Base-by-base conservation (phyloP, 2,329 filamentous ascomycete genomes). In the Exutisphaerella laricina region DNA sequence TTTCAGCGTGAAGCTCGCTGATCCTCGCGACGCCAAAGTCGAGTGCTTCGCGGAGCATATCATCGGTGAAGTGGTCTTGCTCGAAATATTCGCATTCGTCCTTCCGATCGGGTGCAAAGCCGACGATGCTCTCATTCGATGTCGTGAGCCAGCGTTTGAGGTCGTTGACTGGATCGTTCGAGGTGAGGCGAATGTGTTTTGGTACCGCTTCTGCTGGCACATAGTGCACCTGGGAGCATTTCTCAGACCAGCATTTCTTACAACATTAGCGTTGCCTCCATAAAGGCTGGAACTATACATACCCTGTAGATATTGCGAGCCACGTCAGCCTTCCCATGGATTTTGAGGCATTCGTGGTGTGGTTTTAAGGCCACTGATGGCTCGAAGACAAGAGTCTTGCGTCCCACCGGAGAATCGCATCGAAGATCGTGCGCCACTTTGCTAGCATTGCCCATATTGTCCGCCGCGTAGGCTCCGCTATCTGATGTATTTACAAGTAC, bases 111-210 rank as follows among this genome's bases (percentile, higher is more conserved):
- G 10, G n/a, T 21, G 17, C 18, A 17, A 26, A 18, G 22, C 35
- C 35, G 13, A 9, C 13, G 7, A 13, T 17, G 10, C 20, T 12
- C n/a, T 21, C 22, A 23, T 39, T 39, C 12, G 35, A 23, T 14
- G 35, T 26, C 12, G 22, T 39, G 21, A 39, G 16, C 35, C 35
- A 39, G 35, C 35, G 35, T 12, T 39, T 29, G 22, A 39, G 35
- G 22, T 39, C 35, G 5, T n/a, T 10, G 4, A 29, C 16, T 25
- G 12, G 12, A 16, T 39, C n/a, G 20, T 3, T 18, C 12, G 35
- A 26, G 4, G 22, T 16, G n/a, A 39, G 20, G 35, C 35, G 35
- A 12, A 14, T 26, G 22, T 21, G 22, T 18, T 16, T 3, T 2
- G 22, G 20, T 17, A 18, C 17, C 14, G 35, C 35, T 2, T 25